Base-by-base conservation (phyloP, 768 basidiomycete species). In the Suillus ampliporus region DNA sequence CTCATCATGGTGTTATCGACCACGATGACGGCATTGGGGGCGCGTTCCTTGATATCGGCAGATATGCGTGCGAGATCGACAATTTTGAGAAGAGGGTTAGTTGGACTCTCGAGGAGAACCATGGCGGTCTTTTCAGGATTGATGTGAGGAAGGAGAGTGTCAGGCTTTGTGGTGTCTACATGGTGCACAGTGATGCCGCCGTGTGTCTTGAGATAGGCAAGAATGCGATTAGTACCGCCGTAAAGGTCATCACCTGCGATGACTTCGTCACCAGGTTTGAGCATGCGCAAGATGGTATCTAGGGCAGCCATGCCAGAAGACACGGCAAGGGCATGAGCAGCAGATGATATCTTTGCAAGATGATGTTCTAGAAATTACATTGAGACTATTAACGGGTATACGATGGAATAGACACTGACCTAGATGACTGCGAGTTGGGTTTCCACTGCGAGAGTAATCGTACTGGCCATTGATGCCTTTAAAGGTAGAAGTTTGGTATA, bases 1-100 rank as follows among this genome's bases (percentile, higher is more conserved):
- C 95, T 97, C 97, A 99, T 98, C 97, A 99, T 99, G 64, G 97
- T 99, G 74, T 99, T 99, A 76, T 99, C 97, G 23, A 95, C 94
- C 41, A 96, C 91, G 58, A 96, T 79, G 67, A 95, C 69, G 2
- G 94, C 95, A 70, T 91, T 85, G 9, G 90, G 89, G 19, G 90
- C 90, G 54, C 84, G 84, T 69, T 90, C 87, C 72, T 96, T 95
- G 67, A 97, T 92, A 67, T 94, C 84, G 60, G 86, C 83, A 67
- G 90, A 87, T 69, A 99, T 97, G 31, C 81, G 81, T 7, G 89
- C 90, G 57, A 99, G 83, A 76, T 99, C 97, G 21, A 87, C 92
- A 60, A 99, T 92, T 78, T 98, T 98, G 67, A 99, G 87, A 28
- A 99, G 83, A 43, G 97, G 97, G 75, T 99, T 99, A 19, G 97